Evolutionary conservation across 345 rosid species (phyloP).

Genomic region (Chamaenerion angustifolium): DNA sequence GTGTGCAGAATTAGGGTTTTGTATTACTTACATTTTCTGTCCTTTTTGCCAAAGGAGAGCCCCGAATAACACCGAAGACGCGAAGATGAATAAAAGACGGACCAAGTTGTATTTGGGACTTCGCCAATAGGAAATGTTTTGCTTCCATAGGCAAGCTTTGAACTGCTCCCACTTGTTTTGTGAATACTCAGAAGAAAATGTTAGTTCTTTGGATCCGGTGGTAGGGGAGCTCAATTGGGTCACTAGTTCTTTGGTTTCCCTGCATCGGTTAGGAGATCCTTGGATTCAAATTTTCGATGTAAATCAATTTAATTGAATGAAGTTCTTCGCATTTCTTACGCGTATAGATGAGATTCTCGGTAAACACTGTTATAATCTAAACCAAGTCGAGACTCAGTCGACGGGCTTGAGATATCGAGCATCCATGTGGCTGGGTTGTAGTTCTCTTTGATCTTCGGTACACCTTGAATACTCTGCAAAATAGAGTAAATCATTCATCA

Average conservation of each 20-base stretch:
- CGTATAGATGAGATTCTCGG: conserved; percentile 21
- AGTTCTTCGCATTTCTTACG: conserved; percentile 10
- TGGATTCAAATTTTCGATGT: background rate
- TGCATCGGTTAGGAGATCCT: background rate
- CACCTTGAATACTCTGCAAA: conserved; percentile 28
- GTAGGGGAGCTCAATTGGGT: conserved; percentile 10
- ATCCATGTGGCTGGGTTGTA: conserved; percentile 63
- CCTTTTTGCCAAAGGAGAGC: conserved; percentile 26
- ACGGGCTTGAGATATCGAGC: conserved; percentile 38
- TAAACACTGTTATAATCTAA: conserved; percentile 29
- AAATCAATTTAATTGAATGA: background rate
- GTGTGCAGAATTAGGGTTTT: background rate
- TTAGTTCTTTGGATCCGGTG: conserved; percentile 12
- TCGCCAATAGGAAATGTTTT: conserved; percentile 24
- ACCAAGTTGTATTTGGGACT: conserved; percentile 23
- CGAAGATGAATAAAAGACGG: conserved; percentile 7
- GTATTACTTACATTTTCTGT: conserved; percentile 20
- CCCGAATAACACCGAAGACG: conserved; percentile 16
- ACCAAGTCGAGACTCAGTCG: conserved; percentile 23
- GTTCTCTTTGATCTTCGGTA: conserved; percentile 32
- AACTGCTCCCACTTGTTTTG: conserved; percentile 22
- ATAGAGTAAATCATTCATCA: background rate
- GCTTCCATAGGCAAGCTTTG: conserved; percentile 33
- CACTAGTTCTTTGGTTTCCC: conserved; percentile 14
- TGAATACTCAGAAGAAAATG: conserved; percentile 11